Evolutionary conservation across 805 yeast species (phyloP).

Genomic region (Sungouiozyma intestinalis): DNA sequence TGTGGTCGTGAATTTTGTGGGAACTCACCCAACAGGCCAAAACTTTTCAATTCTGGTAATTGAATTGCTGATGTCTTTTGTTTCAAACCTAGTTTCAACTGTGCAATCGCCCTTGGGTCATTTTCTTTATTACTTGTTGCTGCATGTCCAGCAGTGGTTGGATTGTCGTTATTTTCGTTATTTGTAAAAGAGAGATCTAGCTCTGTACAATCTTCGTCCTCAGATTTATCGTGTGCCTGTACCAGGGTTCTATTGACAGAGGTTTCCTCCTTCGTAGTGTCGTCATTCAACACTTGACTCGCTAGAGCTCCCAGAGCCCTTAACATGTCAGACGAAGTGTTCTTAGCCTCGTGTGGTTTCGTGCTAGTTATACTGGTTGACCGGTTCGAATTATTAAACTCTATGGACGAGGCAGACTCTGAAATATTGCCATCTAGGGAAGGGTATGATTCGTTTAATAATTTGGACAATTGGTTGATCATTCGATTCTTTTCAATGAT

Average conservation of each 20-base stretch:
- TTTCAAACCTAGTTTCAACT: background rate
- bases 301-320: slow-evolving; percentile 46
- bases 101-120: background rate
- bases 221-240: slow-evolving; percentile 5
- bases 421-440: background rate
- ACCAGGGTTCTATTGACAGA: slow-evolving; percentile 8
- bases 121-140: background rate
- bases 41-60: background rate
- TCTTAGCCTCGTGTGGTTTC: slow-evolving; percentile 4
- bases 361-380: background rate
- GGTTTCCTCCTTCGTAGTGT: slow-evolving; percentile 6
- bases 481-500: slow-evolving; percentile 36
- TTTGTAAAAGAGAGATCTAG: slow-evolving; percentile 8
- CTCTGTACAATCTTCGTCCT: slow-evolving; percentile 10
- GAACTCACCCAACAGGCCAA: background rate
- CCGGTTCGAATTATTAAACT: background rate
- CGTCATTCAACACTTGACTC: slow-evolving; percentile 38
- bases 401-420: background rate
- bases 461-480: slow-evolving; percentile 31
- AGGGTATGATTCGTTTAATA: slow-evolving; percentile 17
- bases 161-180: slow-evolving; percentile 2
- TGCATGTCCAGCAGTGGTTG: too few species aligned
- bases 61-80: background rate
- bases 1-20: background rate
- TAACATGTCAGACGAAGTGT: slow-evolving; percentile 24